phyloP scores from a whole-genome alignment of 2,329 filamentous ascomycete species.

The Lasiodiplodia hormozganensis region DNA sequence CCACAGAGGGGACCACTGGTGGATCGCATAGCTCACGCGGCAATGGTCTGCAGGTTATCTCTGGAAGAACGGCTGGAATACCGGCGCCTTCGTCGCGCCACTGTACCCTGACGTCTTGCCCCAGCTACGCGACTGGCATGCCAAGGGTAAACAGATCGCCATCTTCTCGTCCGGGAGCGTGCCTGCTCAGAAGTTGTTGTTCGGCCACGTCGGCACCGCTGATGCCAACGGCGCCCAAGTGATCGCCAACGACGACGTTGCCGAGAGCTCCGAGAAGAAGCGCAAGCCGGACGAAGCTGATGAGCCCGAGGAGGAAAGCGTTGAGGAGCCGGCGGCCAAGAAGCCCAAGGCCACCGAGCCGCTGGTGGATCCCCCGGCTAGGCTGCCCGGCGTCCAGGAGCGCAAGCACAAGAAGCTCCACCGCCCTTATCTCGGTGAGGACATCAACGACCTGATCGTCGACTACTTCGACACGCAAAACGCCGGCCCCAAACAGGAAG shows the following conservation, averaged over 20 bases:
- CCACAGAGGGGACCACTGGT: slow-evolving; percentile 1
- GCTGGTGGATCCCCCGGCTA: slow-evolving; percentile 11
- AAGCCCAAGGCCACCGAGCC: slow-evolving; percentile 25
- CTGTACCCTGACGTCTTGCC: slow-evolving; percentile 78
- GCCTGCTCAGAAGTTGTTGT: slow-evolving; percentile 80
- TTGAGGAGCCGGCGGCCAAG: slow-evolving; percentile 17
- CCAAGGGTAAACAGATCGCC: slow-evolving; percentile 63
- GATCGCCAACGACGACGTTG: background rate
- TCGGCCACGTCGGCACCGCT: slow-evolving; percentile 61
- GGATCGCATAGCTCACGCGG: slow-evolving; percentile 24
- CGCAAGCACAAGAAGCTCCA: slow-evolving; percentile 39
- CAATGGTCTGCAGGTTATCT: slow-evolving; percentile 62
- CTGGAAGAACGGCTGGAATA: slow-evolving; percentile 76
- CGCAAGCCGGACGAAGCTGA: slow-evolving; percentile 30
- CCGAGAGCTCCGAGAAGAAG: slow-evolving; percentile 38
- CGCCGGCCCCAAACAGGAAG: slow-evolving; percentile 75
- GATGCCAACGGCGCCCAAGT: slow-evolving; percentile 5
- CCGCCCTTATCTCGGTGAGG: slow-evolving; percentile 38
- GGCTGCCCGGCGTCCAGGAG: slow-evolving; percentile 15
- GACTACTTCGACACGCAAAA: slow-evolving; percentile 76
- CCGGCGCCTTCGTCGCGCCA: slow-evolving; percentile 72
- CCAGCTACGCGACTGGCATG: slow-evolving; percentile 66
- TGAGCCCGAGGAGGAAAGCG: slow-evolving; percentile 15
- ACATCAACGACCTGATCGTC: slow-evolving; percentile 46
- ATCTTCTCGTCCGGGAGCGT: slow-evolving; percentile 87